Evolutionary conservation across 768 basidiomycete genomes (phyloP), one percentile per base, ranked within the genome.

Genomic region (Coprinopsis strossmayeri): DNA sequence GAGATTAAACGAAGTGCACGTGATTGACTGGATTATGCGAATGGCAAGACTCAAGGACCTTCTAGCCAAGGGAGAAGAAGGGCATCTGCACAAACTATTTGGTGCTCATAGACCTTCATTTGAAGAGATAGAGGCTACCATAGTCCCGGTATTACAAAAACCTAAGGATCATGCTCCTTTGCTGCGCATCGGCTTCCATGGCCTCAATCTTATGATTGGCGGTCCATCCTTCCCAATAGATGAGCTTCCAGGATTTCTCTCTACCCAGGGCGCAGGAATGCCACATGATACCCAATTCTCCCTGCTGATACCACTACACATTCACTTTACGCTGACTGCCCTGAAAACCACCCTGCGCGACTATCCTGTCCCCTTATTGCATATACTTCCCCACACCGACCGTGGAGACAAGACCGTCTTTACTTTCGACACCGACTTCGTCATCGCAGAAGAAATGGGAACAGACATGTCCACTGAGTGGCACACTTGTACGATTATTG

Each of bases 361-460:
- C 66, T 94, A 95, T 65, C 91, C 93, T 2, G 65, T 96, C 26
- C 91, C 93, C 1, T 62, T 97, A 45, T 65, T 92, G n/a, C 72
- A 82, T 58, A 75, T 95, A 37, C 85, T 87, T 27, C 59, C 76
- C 13, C 66, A 68, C 49, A 54, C 66, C 1, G 65, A 71, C 21
- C 47, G 40, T 23, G 53, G 62, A 17, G 65, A 57, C 3, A 56
- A 64, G 17, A 61, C 76, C 10, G 73, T 77, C 0, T 79, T 84
- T 65, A 71, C 76, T 20, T 84, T 90, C 59, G 78, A 83, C 52
- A 78, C 84, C 11, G 84, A 91, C 58, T 64, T 96, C 41, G 86
- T 95, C 48, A 73, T 95, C 39, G 91, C 82, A 0, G 93, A 97
- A 66, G 91, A 96, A 64, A 79, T 89, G 69, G 86, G 87, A 1